phyloP scores from a whole-genome alignment of 1,284 basidiomycete species.

The Apiotrichum mycotoxinovorans region DNA sequence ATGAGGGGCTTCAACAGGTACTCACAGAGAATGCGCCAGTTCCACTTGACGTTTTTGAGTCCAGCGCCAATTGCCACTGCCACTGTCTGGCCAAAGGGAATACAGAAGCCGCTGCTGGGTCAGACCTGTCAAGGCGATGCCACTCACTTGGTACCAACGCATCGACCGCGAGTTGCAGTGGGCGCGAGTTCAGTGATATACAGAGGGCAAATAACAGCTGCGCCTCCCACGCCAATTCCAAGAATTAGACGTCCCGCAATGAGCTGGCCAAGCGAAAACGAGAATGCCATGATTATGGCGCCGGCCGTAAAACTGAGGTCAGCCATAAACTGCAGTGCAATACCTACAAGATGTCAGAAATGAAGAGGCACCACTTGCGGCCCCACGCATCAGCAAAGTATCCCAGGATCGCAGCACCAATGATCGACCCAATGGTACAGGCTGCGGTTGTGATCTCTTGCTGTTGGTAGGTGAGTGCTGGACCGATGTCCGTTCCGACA shows the following conservation, averaged over 20 bases:
- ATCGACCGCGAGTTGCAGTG: conserved; percentile 37
- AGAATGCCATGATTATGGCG: conserved; percentile 42
- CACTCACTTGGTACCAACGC: conserved; percentile 15
- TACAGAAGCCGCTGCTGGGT: conserved; percentile 26
- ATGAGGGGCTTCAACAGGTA: not conserved
- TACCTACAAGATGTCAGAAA: conserved; percentile 23
- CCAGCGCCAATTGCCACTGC: conserved; percentile 37
- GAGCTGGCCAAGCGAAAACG: conserved; percentile 33
- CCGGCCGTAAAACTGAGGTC: conserved; percentile 27
- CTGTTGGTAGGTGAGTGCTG: conserved; percentile 9
- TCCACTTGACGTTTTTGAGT: conserved; percentile 13
- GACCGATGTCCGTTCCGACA: conserved; percentile 18
- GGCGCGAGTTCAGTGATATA: conserved; percentile 45
- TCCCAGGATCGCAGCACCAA: conserved; percentile 14
- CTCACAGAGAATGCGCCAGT: conserved; percentile 23
- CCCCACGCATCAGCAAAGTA: conserved; percentile 14
- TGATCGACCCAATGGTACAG: conserved; percentile 24
- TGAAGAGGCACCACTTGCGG: conserved; percentile 20
- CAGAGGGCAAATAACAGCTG: conserved; percentile 22
- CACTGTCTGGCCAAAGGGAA: conserved; percentile 46
- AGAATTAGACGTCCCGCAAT: conserved; percentile 44
- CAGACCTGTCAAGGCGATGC: too few species aligned
- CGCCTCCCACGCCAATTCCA: conserved; percentile 46
- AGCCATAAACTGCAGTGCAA: not conserved
- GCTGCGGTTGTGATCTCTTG: conserved; percentile 26